Evolutionary conservation across 805 yeast genomes (phyloP).

Genomic region (Wickerhamiella musiphila): DNA sequence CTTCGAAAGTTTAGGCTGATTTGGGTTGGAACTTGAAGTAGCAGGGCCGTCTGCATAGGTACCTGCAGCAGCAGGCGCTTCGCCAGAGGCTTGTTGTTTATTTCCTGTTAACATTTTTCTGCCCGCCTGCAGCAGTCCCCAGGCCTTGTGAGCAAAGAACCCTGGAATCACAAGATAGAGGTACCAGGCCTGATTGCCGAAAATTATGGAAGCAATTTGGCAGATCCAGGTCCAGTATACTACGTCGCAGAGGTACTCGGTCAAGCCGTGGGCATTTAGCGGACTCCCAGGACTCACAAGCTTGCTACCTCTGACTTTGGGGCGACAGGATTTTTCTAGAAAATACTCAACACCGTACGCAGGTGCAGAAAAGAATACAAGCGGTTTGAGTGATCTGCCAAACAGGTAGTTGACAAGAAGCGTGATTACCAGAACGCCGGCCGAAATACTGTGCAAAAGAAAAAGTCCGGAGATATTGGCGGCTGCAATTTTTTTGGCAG

Average conservation of each 20-base stretch:
- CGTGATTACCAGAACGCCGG: conserved; percentile 25
- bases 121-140: conserved; percentile 10
- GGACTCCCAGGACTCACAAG: conserved; percentile 43
- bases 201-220: conserved; percentile 33
- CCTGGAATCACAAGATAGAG: conserved; percentile 22
- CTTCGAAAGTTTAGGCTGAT: conserved; percentile 3
- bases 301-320: conserved; percentile 31
- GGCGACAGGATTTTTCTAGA: conserved; percentile 46
- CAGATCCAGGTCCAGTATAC: conserved; percentile 46
- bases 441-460: conserved; percentile 22
- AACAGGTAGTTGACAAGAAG: conserved; percentile 25
- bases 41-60: not conserved
- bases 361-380: conserved; percentile 28
- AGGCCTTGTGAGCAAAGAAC: conserved; percentile 11
- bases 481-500: conserved; percentile 25
- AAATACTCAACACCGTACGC: conserved; percentile 30
- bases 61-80: too few relatives aligned
- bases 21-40: not conserved
- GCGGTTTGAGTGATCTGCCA: conserved; percentile 32
- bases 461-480: conserved; percentile 20
- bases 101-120: conserved; percentile 7
- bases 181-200: conserved; percentile 50
- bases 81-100: too few relatives aligned
- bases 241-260: conserved; percentile 57
- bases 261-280: conserved; percentile 42